phyloP scores from a whole-genome alignment of 306 rosid genomes.

The Quercus mongolica region DNA sequence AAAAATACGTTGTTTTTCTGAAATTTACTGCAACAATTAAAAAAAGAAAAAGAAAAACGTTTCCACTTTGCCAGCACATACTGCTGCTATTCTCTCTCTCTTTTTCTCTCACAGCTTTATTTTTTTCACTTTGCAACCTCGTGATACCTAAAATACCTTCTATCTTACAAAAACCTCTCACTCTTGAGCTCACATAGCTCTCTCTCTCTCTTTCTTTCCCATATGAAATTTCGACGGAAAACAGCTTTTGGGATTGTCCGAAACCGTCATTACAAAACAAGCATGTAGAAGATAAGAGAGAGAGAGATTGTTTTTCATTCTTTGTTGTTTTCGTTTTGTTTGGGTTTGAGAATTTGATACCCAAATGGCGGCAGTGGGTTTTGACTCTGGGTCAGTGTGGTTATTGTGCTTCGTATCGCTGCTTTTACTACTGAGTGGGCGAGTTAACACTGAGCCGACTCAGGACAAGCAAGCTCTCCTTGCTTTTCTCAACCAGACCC shows the following conservation, averaged over 20 bases:
- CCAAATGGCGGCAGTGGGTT: slow-evolving; percentile 34
- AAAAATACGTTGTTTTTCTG: slow-evolving; percentile 2
- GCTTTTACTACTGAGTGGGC: slow-evolving; percentile 21
- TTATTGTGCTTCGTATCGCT: slow-evolving; percentile 11
- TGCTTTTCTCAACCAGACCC: slow-evolving; percentile 54
- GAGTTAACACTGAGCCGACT: slow-evolving; percentile 63
- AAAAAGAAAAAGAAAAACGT: slow-evolving; percentile 8
- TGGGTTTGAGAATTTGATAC: background rate
- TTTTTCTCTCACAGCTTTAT: background rate
- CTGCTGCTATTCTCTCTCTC: slow-evolving; percentile 16
- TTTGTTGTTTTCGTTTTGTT: background rate
- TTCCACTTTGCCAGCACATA: slow-evolving; percentile 28
- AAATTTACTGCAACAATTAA: background rate
- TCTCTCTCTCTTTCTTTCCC: slow-evolving; percentile 7
- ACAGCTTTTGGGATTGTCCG: slow-evolving; percentile 16
- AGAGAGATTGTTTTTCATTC: background rate
- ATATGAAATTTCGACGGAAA: slow-evolving; percentile 47
- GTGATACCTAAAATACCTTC: slow-evolving; percentile 36
- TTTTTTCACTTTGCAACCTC: slow-evolving; percentile 33
- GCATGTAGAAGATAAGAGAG: background rate
- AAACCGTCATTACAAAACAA: slow-evolving; percentile 1
- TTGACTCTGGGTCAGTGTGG: slow-evolving; percentile 5
- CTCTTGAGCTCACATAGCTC: background rate
- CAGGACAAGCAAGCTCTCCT: slow-evolving; percentile 89
- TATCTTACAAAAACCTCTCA: slow-evolving; percentile 16